These are phyloP conservation scores for Dictyostelium capitatum DNA, from an alignment of 78 protist genomes.

Conservation along the genomic window DNA sequence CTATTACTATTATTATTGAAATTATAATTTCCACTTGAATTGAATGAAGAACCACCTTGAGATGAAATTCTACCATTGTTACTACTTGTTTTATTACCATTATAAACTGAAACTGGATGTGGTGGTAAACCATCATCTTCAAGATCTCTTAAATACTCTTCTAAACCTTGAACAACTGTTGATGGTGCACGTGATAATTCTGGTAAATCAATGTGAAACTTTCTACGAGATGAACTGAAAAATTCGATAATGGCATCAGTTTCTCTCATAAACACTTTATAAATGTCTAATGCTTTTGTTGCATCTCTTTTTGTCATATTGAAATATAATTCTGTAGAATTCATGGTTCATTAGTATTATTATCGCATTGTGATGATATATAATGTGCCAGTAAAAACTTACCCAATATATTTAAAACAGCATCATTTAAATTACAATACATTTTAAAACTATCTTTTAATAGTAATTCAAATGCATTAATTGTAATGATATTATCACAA, in stretches of 20 bases:
- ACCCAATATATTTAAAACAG: constrained; percentile 82
- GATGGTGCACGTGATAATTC: constrained; percentile 78
- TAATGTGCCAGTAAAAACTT: not conserved
- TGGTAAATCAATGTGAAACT: constrained; percentile 78
- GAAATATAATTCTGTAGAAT: constrained; percentile 64
- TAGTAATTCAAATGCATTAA: constrained; percentile 77
- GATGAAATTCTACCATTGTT: constrained; percentile 18
- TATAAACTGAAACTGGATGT: not conserved
- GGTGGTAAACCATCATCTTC: constrained; percentile 37
- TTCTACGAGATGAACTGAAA: constrained; percentile 77
- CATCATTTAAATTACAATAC: constrained; percentile 83
- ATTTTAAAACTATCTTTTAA: constrained; percentile 81
- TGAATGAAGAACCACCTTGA: not conserved
- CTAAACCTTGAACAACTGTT: constrained; percentile 76
- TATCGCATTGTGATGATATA: not conserved
- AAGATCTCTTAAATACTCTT: constrained; percentile 70
- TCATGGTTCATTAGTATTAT: not conserved
- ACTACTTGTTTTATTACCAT: not conserved
- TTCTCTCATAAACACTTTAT: constrained; percentile 80
- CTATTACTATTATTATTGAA: constrained; percentile 6
- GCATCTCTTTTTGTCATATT: constrained; percentile 85
- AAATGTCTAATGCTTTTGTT: constrained; percentile 75
- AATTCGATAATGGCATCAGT: constrained; percentile 74
- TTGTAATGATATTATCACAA: constrained; percentile 82
- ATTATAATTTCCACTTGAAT: not conserved